Conservation (phyloP, 371 early-diverging fungal genomes). For the Lichtheimia ornata region DNA sequence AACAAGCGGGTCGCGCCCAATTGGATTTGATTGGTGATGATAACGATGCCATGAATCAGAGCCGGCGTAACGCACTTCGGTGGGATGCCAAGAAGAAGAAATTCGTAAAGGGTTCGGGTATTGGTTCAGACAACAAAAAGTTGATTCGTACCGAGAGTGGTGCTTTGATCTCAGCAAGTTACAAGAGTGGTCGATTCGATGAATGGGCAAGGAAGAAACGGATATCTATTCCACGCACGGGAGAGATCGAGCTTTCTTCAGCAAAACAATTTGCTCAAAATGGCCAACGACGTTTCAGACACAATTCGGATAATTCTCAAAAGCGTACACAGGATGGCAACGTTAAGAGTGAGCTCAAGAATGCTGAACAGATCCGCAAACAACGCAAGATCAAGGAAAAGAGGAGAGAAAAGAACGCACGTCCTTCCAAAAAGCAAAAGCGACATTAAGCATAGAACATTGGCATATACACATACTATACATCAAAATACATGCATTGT, state of each 20-base stretch:
- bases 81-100: slow-evolving; percentile 96
- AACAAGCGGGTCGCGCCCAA: slow-evolving; percentile 78
- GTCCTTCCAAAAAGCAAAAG: slow-evolving; percentile 35
- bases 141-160: slow-evolving; percentile 92
- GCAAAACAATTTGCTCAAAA: slow-evolving; percentile 35
- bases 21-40: slow-evolving; percentile 89
- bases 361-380: slow-evolving; percentile 83
- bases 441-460: slow-evolving; percentile 8
- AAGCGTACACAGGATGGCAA: slow-evolving; percentile 45
- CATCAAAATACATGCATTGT: no score
- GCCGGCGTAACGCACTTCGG: slow-evolving; percentile 60
- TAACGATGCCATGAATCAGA: slow-evolving; percentile 57
- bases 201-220: slow-evolving; percentile 91
- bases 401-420: slow-evolving; percentile 71
- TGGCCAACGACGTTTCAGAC: slow-evolving; percentile 57
- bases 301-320: slow-evolving; percentile 68
- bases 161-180: slow-evolving; percentile 85
- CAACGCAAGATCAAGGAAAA: slow-evolving; percentile 78
- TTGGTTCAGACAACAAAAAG: slow-evolving; percentile 97
- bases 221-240: slow-evolving; percentile 76
- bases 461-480: no score
- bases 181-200: slow-evolving; percentile 83
- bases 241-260: slow-evolving; percentile 79
- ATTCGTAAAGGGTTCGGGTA: slow-evolving; percentile 79
- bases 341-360: slow-evolving; percentile 77